Base-by-base conservation (phyloP, 345 rosid genomes). In the Adansonia digitata region DNA sequence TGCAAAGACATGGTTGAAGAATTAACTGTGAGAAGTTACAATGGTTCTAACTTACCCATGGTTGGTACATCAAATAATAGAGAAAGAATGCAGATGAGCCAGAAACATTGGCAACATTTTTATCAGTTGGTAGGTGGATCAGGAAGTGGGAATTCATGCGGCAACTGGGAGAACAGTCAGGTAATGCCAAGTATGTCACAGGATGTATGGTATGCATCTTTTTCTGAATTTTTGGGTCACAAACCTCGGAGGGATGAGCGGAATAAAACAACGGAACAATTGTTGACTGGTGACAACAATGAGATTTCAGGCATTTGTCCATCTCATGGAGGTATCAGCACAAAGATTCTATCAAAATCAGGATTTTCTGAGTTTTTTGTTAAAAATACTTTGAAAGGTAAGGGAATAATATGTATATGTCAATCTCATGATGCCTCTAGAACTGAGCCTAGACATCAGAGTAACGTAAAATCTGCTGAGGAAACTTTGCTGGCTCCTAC, bases 351-450 rank as follows among this genome's bases (percentile, higher is more conserved):
- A 35, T 85, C 99, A 5, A 92, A 90, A 80, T 89, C 98, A 14
- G 97, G 99, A 31, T 92, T 96, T 83, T 87, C 97, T 24, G 93
- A 90, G 72, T 93, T 87, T 84, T 93, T 92, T 73, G 89, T 92
- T 43, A 96, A 86, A 74, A 87, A 78, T 45, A 84, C 89, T 4
- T 74, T 93, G 88, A 93, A 91, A 79, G 96, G 96, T 20, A 93
- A 95, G 78, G 98, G 99, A 48, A 78, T 87, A 49, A 85, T 81
- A 27, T 83, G 70, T 76, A 86, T 80, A 87, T 92, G 84, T 18
- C 92, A 79, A 3, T 84, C 86, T 18, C 86, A 72, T 56, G 75
- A 83, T 65, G 79, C 61, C 18, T 20, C 70, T 69, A 83, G 76
- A 77, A 56, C 60, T 66, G 81, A 82, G 57, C 74, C 73, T 74